phyloP scores from a whole-genome alignment of 1,139 yeast genomes.

The Candida sp. region DNA sequence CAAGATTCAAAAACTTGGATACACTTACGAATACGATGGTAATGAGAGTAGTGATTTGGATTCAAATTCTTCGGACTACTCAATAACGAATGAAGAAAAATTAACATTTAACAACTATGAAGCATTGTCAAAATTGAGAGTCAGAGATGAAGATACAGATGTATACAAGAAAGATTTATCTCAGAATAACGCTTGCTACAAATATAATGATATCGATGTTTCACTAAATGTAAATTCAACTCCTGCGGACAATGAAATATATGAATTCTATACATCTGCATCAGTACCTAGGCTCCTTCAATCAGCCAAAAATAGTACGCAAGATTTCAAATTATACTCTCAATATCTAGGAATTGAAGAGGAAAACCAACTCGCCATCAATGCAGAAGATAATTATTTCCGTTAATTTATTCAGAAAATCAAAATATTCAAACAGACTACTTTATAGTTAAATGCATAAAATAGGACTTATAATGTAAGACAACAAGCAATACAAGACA shows the following conservation, averaged over 20 bases:
- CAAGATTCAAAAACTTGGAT: slow-evolving; percentile 32
- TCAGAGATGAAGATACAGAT: slow-evolving; percentile 7
- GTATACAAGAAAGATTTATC: slow-evolving; percentile 7
- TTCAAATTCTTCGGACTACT: not conserved
- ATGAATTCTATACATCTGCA: slow-evolving; percentile 12
- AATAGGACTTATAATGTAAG: no score
- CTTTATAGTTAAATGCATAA: no score
- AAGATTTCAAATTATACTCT: slow-evolving; percentile 19
- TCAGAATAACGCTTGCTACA: not conserved
- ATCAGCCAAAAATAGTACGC: slow-evolving; percentile 5
- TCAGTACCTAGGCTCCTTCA: not conserved
- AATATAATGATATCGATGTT: slow-evolving; percentile 7
- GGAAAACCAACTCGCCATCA: slow-evolving; percentile 16
- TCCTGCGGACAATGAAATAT: slow-evolving; percentile 13
- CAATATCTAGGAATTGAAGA: slow-evolving; percentile 26
- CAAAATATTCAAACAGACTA: no score
- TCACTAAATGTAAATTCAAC: slow-evolving; percentile 7
- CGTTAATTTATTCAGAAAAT: slow-evolving; percentile 3
- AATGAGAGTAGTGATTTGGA: not conserved
- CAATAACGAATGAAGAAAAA: not conserved
- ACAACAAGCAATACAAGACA: no score
- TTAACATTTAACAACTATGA: slow-evolving; percentile 1
- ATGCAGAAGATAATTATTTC: slow-evolving; percentile 31
- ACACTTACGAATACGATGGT: slow-evolving; percentile 7
- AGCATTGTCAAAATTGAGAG: slow-evolving; percentile 4